Conservation (phyloP, 108 stramenopile genomes). For the Discostella pseudostelligera region DNA sequence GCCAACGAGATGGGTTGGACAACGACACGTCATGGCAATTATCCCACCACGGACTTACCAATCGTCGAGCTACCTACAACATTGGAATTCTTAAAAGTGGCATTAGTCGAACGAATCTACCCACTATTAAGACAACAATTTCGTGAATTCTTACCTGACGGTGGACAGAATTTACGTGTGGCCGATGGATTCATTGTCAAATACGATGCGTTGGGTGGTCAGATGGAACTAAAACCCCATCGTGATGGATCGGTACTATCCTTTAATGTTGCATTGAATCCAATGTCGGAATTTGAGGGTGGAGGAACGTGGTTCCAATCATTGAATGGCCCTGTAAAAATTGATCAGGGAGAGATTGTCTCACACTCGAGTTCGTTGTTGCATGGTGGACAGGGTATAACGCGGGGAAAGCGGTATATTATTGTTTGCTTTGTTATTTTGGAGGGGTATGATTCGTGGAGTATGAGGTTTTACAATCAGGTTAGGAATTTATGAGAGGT, state of each 20-base stretch:
- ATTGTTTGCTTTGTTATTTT: constrained; percentile 65
- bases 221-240: constrained; percentile 74
- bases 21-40: constrained; percentile 65
- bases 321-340: constrained; percentile 39
- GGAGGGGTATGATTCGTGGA: constrained; percentile 56
- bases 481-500: constrained; percentile 45
- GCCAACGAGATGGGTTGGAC: constrained; percentile 66
- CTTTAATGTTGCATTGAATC: constrained; percentile 79
- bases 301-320: constrained; percentile 79
- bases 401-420: constrained; percentile 64
- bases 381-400: constrained; percentile 72
- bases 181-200: constrained; percentile 89
- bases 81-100: constrained; percentile 36
- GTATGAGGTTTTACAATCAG: constrained; percentile 68
- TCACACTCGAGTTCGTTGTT: constrained; percentile 52
- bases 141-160: constrained; percentile 42
- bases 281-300: constrained; percentile 60
- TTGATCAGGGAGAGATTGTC: constrained; percentile 56
- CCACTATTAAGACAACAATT: constrained; percentile 50
- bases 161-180: constrained; percentile 41
- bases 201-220: constrained; percentile 65
- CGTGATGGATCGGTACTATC: constrained; percentile 72
- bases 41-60: constrained; percentile 64
- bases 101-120: constrained; percentile 52
- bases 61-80: constrained; percentile 54